phyloP scores from a whole-genome alignment of 352 stramenopile genomes.

The Pythium insidiosum region DNA sequence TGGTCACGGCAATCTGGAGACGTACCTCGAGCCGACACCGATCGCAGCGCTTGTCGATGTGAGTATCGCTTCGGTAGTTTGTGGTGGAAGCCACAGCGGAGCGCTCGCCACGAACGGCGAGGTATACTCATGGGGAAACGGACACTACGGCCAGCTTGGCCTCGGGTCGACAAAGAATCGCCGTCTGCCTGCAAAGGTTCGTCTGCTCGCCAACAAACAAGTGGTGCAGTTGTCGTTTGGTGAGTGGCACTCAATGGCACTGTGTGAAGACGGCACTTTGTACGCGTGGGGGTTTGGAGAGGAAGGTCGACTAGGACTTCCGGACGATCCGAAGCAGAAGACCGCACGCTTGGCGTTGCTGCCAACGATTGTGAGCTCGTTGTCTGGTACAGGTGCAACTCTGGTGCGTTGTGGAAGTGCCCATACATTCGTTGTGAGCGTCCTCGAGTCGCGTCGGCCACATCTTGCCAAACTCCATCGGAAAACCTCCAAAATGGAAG shows the following conservation, averaged over 20 bases:
- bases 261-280: constrained; percentile 40
- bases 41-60: constrained; percentile 25
- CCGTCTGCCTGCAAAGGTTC: constrained; percentile 29
- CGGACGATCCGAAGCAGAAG: constrained; percentile 29
- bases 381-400: constrained; percentile 50
- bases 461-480: constrained; percentile 36
- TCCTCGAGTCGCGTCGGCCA: constrained; percentile 39
- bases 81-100: constrained; percentile 52
- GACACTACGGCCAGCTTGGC: constrained; percentile 48
- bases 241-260: constrained; percentile 67
- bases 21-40: constrained; percentile 23
- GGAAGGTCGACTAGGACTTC: constrained; percentile 53
- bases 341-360: constrained; percentile 24
- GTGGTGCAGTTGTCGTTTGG: constrained; percentile 46
- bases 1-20: constrained; percentile 39
- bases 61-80: constrained; percentile 30
- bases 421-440: constrained; percentile 60
- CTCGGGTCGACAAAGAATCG: constrained; percentile 28
- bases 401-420: constrained; percentile 43
- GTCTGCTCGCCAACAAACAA: constrained; percentile 29
- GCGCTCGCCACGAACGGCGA: constrained; percentile 29
- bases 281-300: constrained; percentile 69
- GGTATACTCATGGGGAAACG: constrained; percentile 53
- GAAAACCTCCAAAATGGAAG: constrained; percentile 20
- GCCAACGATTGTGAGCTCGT: constrained; percentile 31